Base-by-base conservation (phyloP, 1,139 yeast genomes). In the Candida neerlandica region DNA sequence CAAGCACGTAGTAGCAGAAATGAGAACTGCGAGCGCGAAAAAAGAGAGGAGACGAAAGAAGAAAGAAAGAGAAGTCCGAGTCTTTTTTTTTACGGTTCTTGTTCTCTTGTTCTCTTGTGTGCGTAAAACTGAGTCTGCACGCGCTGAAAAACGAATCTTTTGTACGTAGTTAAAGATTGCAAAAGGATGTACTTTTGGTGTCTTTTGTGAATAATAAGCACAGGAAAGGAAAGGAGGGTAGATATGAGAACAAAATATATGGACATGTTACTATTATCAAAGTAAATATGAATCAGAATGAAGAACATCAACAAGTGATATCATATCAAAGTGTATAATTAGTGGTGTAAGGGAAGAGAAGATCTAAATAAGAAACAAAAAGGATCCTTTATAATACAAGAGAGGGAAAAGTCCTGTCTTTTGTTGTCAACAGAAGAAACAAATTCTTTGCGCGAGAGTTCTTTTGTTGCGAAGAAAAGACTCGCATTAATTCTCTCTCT, bases 121-220 rank as follows among this genome's bases (percentile, higher is more conserved):
- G 44, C 38, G 44, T 32, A 41, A 41, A 41, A 12, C 37, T 41
- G 44, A 41, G 44, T 21, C 37, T 18, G 44, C 11, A 16, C 11
- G 19, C 10, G 26, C 12, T 15, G 5, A 18, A 23, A 23, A 26
- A 7, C 12, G 41, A 19, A 21, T 37, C 41, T 37, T 37, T 37
- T 37, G 15, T 37, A 10, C 5, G 29, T 10, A 19, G n/a, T 7
- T 19, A 37, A 37, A 37, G 41, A 37, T n/a, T 37, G 29, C 27
- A 33, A 33, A 14, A 30, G 6, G 15, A 4, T n/a, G 5, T 11
- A 14, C 4, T 33, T n/a, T 14, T 33, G 35, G 35, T 33, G 19
- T 33, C 19, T 15, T 14, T 33, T 33, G 35, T 33, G 35, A 33
- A 33, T 9, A 33, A 32, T 15, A 14, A 11, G n/a, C n/a, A n/a